phyloP scores from a whole-genome alignment of 768 basidiomycete species.

The Suillus bovinus region DNA sequence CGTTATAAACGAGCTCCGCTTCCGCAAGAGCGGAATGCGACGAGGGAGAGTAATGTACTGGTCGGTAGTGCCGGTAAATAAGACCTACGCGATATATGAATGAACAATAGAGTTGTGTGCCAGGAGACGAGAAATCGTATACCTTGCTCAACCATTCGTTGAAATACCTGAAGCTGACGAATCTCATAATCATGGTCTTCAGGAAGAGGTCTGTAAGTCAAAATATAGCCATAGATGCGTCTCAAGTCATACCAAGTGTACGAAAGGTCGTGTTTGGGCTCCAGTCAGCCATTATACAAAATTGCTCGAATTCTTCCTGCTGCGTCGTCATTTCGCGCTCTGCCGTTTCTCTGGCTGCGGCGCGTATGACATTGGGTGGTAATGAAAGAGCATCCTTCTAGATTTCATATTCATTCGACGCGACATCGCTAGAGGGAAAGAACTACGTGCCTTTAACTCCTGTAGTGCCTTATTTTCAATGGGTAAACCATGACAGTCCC shows the following conservation, averaged over 20 bases:
- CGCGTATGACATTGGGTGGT: slow-evolving; percentile 60
- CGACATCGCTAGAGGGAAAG: not conserved
- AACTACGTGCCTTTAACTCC: slow-evolving; percentile 58
- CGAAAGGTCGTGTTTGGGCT: slow-evolving; percentile 68
- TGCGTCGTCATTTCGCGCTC: slow-evolving; percentile 73
- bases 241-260: slow-evolving; percentile 66
- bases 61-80: slow-evolving; percentile 84
- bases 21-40: slow-evolving; percentile 94
- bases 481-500: slow-evolving; percentile 98
- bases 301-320: slow-evolving; percentile 72
- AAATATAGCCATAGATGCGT: not conserved
- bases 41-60: slow-evolving; percentile 94
- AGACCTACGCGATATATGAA: slow-evolving; percentile 48
- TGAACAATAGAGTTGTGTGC: too few relatives aligned
- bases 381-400: slow-evolving; percentile 59
- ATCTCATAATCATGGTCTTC: slow-evolving; percentile 87
- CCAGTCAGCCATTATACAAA: slow-evolving; percentile 96
- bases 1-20: slow-evolving; percentile 88
- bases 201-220: not conserved
- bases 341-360: slow-evolving; percentile 72
- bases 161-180: slow-evolving; percentile 82
- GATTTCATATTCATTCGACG: not conserved
- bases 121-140: slow-evolving; percentile 6
- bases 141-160: slow-evolving; percentile 87
- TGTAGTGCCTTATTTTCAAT: slow-evolving; percentile 94